phyloP scores from a whole-genome alignment of 176 grass and related monocot genomes.

The Oryza meridionalis region DNA sequence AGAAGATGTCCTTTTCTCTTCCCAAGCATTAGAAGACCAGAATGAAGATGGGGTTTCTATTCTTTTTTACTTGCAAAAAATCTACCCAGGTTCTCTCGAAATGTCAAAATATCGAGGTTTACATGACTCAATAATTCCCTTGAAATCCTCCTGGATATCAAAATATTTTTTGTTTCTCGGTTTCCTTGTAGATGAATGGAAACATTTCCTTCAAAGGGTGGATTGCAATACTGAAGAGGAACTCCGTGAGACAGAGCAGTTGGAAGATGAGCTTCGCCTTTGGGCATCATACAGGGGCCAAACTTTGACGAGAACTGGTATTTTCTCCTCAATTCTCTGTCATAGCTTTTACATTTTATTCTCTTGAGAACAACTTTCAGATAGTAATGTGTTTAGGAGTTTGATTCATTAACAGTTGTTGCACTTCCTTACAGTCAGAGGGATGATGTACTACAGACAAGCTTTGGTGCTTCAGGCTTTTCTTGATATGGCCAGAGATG shows the following conservation, averaged over 20 bases:
- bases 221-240: slow-evolving; percentile 72
- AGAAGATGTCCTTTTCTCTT: slow-evolving; percentile 94
- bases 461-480: slow-evolving; percentile 96
- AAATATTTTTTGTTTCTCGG: slow-evolving; percentile 21
- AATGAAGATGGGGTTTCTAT: slow-evolving; percentile 99
- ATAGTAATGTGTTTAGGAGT: neutral
- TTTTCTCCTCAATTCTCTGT: slow-evolving; percentile 16
- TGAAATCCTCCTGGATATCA: slow-evolving; percentile 5
- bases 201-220: slow-evolving; percentile 80
- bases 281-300: slow-evolving; percentile 98
- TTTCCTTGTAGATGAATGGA: slow-evolving; percentile 88
- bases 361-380: neutral
- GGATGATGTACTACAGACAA: slow-evolving; percentile 99
- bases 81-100: slow-evolving; percentile 76
- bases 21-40: slow-evolving; percentile 60
- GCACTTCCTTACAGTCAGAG: slow-evolving; percentile 67
- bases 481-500: slow-evolving; percentile 91
- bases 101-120: slow-evolving; percentile 14
- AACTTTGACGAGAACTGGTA: slow-evolving; percentile 97
- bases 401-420: slow-evolving; percentile 28
- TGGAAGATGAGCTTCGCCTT: slow-evolving; percentile 80
- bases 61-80: slow-evolving; percentile 98
- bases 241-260: slow-evolving; percentile 56
- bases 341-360: neutral
- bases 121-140: neutral